Evolutionary conservation across 345 rosid genomes (phyloP).

Genomic region (Linum lewisii): DNA sequence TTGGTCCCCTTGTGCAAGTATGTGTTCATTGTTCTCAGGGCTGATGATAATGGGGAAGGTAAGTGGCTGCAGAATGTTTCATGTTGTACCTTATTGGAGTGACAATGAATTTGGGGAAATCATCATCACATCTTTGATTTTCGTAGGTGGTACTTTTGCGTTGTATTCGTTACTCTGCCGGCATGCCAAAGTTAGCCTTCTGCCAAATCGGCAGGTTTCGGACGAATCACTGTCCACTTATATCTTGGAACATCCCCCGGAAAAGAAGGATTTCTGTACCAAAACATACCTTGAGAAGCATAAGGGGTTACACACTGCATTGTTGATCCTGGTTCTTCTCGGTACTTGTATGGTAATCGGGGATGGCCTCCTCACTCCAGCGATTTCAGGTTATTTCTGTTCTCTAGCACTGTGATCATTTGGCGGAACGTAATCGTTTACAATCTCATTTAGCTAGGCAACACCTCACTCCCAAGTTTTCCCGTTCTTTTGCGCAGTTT

Average conservation of each 20-base stretch:
- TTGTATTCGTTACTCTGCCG: slow-evolving; percentile 18
- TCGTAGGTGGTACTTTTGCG: slow-evolving; percentile 20
- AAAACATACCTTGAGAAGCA: slow-evolving; percentile 54
- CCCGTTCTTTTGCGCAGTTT: slow-evolving; percentile 18
- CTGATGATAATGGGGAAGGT: slow-evolving; percentile 1
- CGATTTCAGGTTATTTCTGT: slow-evolving; percentile 12
- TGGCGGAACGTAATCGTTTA: background rate
- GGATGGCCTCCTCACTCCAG: slow-evolving; percentile 16
- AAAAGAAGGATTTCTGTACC: slow-evolving; percentile 31
- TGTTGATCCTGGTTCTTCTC: slow-evolving; percentile 11
- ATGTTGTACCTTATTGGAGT: too few relatives aligned
- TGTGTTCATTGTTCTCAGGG: slow-evolving; percentile 6
- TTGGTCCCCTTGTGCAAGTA: background rate
- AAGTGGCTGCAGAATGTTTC: too few relatives aligned
- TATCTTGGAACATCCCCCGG: slow-evolving; percentile 27
- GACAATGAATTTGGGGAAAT: too few relatives aligned
- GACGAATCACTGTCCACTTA: slow-evolving; percentile 14
- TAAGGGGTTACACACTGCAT: slow-evolving; percentile 24
- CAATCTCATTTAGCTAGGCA: too few relatives aligned
- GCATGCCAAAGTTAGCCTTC: slow-evolving; percentile 13
- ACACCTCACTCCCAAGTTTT: too few relatives aligned
- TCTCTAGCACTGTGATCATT: background rate
- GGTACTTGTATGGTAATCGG: slow-evolving; percentile 23
- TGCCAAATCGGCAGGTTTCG: slow-evolving; percentile 11
- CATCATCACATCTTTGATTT: too few relatives aligned